These are phyloP conservation scores for Penicillium steckii DNA, from an alignment of 495 filamentous ascomycete species.

Conservation along the genomic window DNA sequence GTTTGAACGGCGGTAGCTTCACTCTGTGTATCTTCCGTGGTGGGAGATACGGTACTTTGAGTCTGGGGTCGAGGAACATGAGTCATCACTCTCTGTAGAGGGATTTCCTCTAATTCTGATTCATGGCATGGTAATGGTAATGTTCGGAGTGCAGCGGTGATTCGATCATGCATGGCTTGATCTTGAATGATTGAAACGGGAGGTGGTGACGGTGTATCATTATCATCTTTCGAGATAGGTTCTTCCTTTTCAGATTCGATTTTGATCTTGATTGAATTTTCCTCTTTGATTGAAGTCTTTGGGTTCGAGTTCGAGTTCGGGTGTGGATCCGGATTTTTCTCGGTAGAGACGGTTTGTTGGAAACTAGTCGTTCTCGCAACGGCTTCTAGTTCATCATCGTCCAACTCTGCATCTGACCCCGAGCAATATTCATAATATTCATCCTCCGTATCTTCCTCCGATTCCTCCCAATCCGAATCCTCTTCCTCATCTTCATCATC, in stretches of 20 bases:
- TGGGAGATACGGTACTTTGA: background rate
- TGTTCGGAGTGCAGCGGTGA: slow-evolving; percentile 6
- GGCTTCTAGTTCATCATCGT: background rate
- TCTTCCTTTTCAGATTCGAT: background rate
- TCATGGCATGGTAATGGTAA: background rate
- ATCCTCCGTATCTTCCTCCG: slow-evolving; percentile 13
- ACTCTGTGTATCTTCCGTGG: slow-evolving; percentile 9
- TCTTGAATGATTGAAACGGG: slow-evolving; percentile 6
- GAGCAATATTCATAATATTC: slow-evolving; percentile 19
- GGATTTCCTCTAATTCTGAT: slow-evolving; percentile 1
- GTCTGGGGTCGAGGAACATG: background rate
- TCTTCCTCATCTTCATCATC: slow-evolving; percentile 13
- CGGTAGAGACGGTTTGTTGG: background rate
- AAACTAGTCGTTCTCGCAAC: background rate
- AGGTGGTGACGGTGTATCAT: background rate
- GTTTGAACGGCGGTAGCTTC: slow-evolving; percentile 8
- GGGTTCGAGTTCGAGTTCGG: too few relatives aligned
- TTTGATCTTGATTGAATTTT: background rate
- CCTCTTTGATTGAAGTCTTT: too few relatives aligned
- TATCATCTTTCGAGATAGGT: background rate
- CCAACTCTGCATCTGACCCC: slow-evolving; percentile 8
- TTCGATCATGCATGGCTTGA: slow-evolving; percentile 13
- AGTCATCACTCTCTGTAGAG: background rate
- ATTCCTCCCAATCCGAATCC: slow-evolving; percentile 11
- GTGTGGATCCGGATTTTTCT: too few relatives aligned